phyloP scores from a whole-genome alignment of 305 asterid species.

The Fraxinus dipetala region DNA sequence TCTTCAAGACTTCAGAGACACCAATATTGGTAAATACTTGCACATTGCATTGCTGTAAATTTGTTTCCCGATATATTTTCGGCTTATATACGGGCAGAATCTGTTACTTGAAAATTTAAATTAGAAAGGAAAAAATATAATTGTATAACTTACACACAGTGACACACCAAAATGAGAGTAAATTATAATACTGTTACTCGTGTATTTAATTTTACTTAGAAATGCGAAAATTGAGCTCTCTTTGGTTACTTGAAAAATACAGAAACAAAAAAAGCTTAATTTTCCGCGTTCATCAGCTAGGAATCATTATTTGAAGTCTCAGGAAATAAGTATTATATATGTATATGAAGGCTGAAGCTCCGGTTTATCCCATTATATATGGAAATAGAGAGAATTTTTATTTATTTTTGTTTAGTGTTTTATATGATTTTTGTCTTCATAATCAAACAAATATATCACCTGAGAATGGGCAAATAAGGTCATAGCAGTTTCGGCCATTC shows the following conservation, averaged over 20 bases:
- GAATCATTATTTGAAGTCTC: background rate
- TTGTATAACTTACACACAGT: background rate
- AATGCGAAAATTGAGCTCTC: background rate
- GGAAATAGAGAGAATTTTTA: background rate
- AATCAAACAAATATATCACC: background rate
- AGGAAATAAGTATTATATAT: background rate
- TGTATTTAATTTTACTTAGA: background rate
- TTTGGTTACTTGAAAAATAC: background rate
- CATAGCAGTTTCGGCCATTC: background rate
- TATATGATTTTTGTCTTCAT: background rate
- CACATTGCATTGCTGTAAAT: background rate
- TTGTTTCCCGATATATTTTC: background rate
- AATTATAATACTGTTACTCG: background rate
- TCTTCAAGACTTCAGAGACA: constrained; percentile 57
- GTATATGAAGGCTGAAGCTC: background rate
- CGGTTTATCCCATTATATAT: background rate
- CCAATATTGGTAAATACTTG: constrained; percentile 59
- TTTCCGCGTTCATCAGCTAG: background rate
- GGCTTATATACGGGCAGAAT: background rate
- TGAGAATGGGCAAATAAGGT: background rate
- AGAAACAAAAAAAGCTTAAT: background rate
- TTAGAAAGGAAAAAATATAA: background rate
- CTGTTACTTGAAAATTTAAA: background rate
- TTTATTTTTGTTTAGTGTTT: background rate
- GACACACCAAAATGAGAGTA: background rate